Percentiles rank a stretch among this genome's conserved stretches.
phyloP scores from a whole-genome alignment of 2,329 filamentous ascomycete species.

The Tolypocladium nubicola region DNA sequence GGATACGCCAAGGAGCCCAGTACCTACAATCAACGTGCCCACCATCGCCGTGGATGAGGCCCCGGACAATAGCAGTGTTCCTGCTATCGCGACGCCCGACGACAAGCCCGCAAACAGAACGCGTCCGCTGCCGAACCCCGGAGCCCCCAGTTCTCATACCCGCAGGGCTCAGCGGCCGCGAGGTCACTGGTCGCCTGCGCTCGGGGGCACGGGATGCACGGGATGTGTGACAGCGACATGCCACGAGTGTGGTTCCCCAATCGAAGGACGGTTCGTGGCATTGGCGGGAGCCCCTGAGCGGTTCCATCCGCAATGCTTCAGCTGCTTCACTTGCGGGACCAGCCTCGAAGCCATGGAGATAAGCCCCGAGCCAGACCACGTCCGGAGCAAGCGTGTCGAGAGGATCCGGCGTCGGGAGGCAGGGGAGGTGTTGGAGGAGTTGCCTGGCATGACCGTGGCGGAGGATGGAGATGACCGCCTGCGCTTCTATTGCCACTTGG shows the following conservation, averaged over 20 bases:
- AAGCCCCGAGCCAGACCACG: conserved; percentile 74
- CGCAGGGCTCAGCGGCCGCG: conserved; percentile 29
- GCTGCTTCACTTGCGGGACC: conserved; percentile 78
- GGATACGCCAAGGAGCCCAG: conserved; percentile 9
- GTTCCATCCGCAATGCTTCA: conserved; percentile 91
- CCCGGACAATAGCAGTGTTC: conserved; percentile 25
- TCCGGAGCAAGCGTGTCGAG: conserved; percentile 59
- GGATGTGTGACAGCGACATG: conserved; percentile 60
- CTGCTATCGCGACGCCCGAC: conserved; percentile 37
- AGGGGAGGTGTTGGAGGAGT: conserved; percentile 50
- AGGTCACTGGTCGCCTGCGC: conserved; percentile 50
- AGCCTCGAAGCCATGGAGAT: conserved; percentile 92
- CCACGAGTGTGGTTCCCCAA: conserved; percentile 72
- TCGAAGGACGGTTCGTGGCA: conserved; percentile 82
- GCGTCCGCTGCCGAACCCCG: conserved; percentile 35
- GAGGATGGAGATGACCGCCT: conserved; percentile 65
- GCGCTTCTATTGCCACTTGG: conserved; percentile 95
- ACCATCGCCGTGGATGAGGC: conserved; percentile 32
- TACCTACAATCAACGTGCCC: conserved; percentile 35
- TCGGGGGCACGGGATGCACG: conserved; percentile 27
- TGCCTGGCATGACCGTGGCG: conserved; percentile 50
- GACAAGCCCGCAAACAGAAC: conserved; percentile 16
- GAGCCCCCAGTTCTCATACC: conserved; percentile 18
- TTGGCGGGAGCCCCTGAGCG: conserved; percentile 61
- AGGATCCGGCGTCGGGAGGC: conserved; percentile 54